Percentiles rank a stretch among this genome's conserved stretches.
Conservation (phyloP, 257 asterid genomes). For the Parsonsia alboflavescens region DNA sequence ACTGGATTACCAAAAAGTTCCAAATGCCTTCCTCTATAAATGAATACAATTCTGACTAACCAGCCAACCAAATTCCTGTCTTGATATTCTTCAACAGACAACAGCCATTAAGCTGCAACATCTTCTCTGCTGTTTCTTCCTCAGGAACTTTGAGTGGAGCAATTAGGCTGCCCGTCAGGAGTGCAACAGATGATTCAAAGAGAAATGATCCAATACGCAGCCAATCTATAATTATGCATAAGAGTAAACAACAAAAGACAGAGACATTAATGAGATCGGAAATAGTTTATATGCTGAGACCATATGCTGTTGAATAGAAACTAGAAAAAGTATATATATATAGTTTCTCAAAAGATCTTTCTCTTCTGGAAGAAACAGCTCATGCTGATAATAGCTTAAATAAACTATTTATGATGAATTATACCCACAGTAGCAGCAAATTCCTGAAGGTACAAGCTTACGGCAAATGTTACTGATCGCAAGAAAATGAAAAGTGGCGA, state of each 20-base stretch:
- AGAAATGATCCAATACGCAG: constrained; percentile 88
- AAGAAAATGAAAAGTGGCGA: not conserved
- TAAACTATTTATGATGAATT: not conserved
- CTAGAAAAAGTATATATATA: not conserved
- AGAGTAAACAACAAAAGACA: not conserved
- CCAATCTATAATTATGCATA: constrained; percentile 46
- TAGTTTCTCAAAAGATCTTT: not conserved
- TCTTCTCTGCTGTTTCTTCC: constrained; percentile 34
- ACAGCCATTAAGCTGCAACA: constrained; percentile 44
- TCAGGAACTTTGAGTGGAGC: constrained; percentile 40
- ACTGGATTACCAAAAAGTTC: not conserved
- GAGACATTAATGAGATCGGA: constrained; percentile 14
- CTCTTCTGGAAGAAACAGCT: not conserved
- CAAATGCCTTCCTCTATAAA: constrained; percentile 4
- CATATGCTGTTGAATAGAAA: not conserved
- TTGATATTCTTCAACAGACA: constrained; percentile 58
- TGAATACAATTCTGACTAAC: constrained; percentile 34
- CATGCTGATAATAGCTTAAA: not conserved
- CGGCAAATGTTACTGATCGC: not conserved
- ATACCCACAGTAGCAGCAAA: not conserved
- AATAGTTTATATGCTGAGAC: not conserved
- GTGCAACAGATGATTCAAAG: constrained; percentile 60
- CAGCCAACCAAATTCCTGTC: constrained; percentile 97
- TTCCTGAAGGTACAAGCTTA: not conserved
- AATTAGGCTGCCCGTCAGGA: constrained; percentile 54